Conservation (phyloP, 176 grass and related monocot species). For the Phragmites australis region DNA sequence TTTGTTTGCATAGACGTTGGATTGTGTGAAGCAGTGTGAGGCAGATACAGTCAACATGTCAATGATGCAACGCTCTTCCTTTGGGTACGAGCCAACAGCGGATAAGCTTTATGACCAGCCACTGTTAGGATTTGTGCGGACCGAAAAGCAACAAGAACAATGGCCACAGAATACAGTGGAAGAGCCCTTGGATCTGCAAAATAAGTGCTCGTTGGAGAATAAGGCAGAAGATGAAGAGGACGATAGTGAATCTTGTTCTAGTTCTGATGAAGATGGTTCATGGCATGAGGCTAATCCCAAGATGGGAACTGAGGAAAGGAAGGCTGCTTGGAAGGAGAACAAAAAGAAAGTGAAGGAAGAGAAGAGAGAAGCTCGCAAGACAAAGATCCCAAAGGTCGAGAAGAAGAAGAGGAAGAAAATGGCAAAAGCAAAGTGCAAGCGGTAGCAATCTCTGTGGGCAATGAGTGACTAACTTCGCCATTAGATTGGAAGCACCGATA, state of each 20-base stretch:
- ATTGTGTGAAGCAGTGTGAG: slow-evolving; percentile 88
- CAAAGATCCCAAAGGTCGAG: slow-evolving; percentile 71
- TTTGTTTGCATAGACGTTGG: slow-evolving; percentile 51
- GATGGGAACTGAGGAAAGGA: slow-evolving; percentile 69
- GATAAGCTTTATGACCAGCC: slow-evolving; percentile 83
- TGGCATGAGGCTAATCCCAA: slow-evolving; percentile 51
- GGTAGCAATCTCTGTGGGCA: slow-evolving; percentile 37
- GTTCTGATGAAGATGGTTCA: slow-evolving; percentile 49
- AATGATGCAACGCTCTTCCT: slow-evolving; percentile 64
- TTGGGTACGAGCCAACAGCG: slow-evolving; percentile 65
- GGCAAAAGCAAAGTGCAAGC: slow-evolving; percentile 87
- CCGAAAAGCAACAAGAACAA: slow-evolving; percentile 40
- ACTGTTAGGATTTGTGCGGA: slow-evolving; percentile 64
- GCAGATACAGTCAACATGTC: slow-evolving; percentile 78
- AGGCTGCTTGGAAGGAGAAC: slow-evolving; percentile 73
- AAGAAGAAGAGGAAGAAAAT: slow-evolving; percentile 96
- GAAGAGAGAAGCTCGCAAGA: slow-evolving; percentile 76
- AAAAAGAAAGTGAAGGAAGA: slow-evolving; percentile 97
- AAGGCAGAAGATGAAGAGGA: slow-evolving; percentile 29
- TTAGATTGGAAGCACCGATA: neutral
- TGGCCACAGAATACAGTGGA: neutral
- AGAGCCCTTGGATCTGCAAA: slow-evolving; percentile 24
- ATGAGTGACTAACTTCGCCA: neutral
- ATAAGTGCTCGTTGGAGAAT: slow-evolving; percentile 24
- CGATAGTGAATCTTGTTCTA: slow-evolving; percentile 48